Evolutionary conservation across 345 rosid genomes (phyloP).

Genomic region (Corchorus capsularis): DNA sequence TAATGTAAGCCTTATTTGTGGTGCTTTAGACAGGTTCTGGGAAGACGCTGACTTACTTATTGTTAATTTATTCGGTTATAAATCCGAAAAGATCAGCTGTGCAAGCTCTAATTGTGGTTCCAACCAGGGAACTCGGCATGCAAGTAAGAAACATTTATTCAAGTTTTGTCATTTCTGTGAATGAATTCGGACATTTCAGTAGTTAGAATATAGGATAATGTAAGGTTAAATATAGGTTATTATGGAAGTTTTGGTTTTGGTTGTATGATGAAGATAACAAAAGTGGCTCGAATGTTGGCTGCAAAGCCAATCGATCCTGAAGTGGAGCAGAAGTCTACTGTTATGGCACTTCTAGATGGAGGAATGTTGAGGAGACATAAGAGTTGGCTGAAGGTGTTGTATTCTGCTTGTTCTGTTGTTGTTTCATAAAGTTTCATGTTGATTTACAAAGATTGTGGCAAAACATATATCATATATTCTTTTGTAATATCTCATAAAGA

Average conservation of each 20-base stretch:
- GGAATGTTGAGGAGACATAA: slow-evolving; percentile 79
- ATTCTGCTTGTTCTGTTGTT: neutral
- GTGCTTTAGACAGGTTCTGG: slow-evolving; percentile 87
- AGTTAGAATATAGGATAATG: neutral
- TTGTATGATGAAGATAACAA: slow-evolving; percentile 55
- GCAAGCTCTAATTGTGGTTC: slow-evolving; percentile 85
- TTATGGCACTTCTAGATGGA: slow-evolving; percentile 94
- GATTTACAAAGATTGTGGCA: neutral
- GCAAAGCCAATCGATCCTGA: slow-evolving; percentile 49
- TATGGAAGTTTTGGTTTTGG: slow-evolving; percentile 12
- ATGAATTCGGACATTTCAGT: neutral
- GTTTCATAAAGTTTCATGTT: neutral
- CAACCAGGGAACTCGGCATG: slow-evolving; percentile 90
- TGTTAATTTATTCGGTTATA: slow-evolving; percentile 62
- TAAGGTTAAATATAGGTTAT: neutral
- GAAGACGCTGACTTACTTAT: slow-evolving; percentile 85
- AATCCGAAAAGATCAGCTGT: slow-evolving; percentile 73
- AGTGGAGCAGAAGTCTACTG: slow-evolving; percentile 52
- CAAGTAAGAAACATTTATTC: slow-evolving; percentile 54
- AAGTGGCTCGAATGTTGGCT: slow-evolving; percentile 81
- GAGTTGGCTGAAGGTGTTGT: slow-evolving; percentile 83
- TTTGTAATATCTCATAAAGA: neutral
- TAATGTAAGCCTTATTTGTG: slow-evolving; percentile 32
- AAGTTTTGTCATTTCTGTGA: neutral
- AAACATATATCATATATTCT: neutral